These are phyloP conservation scores for Argentina anserina DNA, from an alignment of 306 rosid species.

Conservation along the genomic window DNA sequence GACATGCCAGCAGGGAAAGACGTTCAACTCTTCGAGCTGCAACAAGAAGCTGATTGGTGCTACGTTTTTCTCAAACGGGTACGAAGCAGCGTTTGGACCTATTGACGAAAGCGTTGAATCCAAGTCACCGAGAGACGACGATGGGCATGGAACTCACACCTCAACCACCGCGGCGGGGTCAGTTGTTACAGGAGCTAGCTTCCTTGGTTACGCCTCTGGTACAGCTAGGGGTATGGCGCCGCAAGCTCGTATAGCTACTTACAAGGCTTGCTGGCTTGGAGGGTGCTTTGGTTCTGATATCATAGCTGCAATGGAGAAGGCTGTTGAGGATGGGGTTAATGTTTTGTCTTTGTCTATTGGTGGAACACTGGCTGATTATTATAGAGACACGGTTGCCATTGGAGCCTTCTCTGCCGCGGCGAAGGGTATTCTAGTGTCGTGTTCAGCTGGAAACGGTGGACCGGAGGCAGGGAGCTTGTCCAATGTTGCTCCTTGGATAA, in stretches of 20 bases:
- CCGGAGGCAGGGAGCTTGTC: slow-evolving; percentile 41
- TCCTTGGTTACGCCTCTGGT: slow-evolving; percentile 71
- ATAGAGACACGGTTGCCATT: slow-evolving; percentile 57
- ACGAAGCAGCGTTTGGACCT: slow-evolving; percentile 55
- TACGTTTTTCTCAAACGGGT: slow-evolving; percentile 61
- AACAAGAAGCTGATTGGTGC: slow-evolving; percentile 85
- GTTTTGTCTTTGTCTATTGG: slow-evolving; percentile 83
- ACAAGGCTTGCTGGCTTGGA: slow-evolving; percentile 75
- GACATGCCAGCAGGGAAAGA: slow-evolving; percentile 55
- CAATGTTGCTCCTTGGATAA: slow-evolving; percentile 85
- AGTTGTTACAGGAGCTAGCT: slow-evolving; percentile 59
- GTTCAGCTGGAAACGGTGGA: slow-evolving; percentile 85
- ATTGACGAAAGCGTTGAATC: slow-evolving; percentile 52
- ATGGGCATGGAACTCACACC: slow-evolving; percentile 94
- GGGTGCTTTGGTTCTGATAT: slow-evolving; percentile 74
- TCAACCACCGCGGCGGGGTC: slow-evolving; percentile 88
- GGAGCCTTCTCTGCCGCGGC: slow-evolving; percentile 70
- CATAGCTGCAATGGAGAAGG: slow-evolving; percentile 74
- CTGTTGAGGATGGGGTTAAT: slow-evolving; percentile 72
- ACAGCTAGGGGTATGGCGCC: slow-evolving; percentile 89
- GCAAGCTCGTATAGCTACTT: slow-evolving; percentile 68
- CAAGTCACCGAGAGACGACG: slow-evolving; percentile 81
- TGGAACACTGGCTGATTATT: slow-evolving; percentile 43
- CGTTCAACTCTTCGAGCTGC: slow-evolving; percentile 61
- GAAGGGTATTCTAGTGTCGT: slow-evolving; percentile 65